phyloP scores from a whole-genome alignment of 805 yeast genomes.

The Debaryomyces hansenii region DNA sequence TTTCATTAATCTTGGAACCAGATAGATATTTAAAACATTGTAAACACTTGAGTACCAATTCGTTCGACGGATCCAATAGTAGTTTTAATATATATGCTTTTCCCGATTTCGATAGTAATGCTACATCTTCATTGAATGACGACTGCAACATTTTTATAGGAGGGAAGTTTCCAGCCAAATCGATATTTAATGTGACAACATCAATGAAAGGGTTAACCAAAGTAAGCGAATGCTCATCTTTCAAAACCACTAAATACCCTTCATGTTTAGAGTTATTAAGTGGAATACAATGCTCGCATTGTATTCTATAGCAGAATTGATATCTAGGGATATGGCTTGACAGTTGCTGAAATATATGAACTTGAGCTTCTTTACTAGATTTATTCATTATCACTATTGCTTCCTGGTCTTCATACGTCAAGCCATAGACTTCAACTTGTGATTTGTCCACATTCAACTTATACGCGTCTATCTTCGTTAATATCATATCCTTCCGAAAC shows the following conservation, averaged over 20 bases:
- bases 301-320: constrained; percentile 27
- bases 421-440: constrained; percentile 22
- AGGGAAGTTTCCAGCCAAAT: constrained; percentile 18
- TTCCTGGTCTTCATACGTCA: constrained; percentile 56
- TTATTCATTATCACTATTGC: constrained; percentile 57
- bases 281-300: constrained; percentile 38
- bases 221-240: constrained; percentile 31
- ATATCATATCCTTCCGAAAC: constrained; percentile 65
- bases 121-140: constrained; percentile 28
- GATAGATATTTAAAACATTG: constrained; percentile 51
- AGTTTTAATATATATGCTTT: constrained; percentile 29
- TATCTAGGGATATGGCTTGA: constrained; percentile 30
- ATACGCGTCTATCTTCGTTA: constrained; percentile 57
- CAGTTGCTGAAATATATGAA: constrained; percentile 49
- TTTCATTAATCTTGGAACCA: constrained; percentile 58
- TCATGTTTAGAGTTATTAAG: constrained; percentile 32
- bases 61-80: constrained; percentile 44
- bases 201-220: constrained; percentile 61
- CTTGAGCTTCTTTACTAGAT: constrained; percentile 40
- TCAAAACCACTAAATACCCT: constrained; percentile 48
- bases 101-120: constrained; percentile 21
- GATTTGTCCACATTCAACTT: constrained; percentile 27
- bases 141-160: constrained; percentile 23
- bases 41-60: constrained; percentile 46
- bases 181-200: constrained; percentile 34